Conservation (phyloP, 305 asterid species). For the Stenogyne calaminthoides region DNA sequence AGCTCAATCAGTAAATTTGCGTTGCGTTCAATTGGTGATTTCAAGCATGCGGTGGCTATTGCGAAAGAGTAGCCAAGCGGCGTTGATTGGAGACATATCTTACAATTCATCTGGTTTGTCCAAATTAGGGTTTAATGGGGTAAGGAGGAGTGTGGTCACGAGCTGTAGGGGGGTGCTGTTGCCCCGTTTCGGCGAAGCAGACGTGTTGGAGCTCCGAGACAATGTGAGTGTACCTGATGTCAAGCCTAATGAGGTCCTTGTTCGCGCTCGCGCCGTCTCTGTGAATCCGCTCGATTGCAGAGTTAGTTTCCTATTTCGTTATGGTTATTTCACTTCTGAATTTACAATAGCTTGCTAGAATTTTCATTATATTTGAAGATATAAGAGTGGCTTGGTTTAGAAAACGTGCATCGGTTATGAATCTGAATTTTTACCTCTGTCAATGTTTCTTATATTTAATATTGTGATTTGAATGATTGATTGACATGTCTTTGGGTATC, state of each 20-base stretch:
- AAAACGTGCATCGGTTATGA: neutral
- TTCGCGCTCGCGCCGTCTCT: conserved; percentile 62
- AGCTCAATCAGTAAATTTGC: conserved; percentile 2
- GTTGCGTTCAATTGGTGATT: neutral
- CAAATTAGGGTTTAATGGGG: conserved; percentile 37
- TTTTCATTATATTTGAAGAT: neutral
- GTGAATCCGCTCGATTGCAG: conserved; percentile 64
- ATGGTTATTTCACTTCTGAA: neutral
- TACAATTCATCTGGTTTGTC: neutral
- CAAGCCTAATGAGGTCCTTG: conserved; percentile 59
- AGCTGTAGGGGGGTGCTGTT: conserved; percentile 52
- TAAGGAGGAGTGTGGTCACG: conserved; percentile 38
- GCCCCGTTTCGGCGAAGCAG: conserved; percentile 64
- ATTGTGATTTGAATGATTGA: neutral
- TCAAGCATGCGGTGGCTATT: conserved; percentile 44
- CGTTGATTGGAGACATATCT: conserved; percentile 21
- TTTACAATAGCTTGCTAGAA: neutral
- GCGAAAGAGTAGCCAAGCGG: conserved; percentile 29
- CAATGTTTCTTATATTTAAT: neutral
- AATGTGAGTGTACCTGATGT: conserved; percentile 47
- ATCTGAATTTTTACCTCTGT: conserved; percentile 2
- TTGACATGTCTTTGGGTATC: neutral
- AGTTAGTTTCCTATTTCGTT: conserved; percentile 34
- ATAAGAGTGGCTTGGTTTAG: neutral
- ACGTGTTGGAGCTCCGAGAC: conserved; percentile 53